phyloP scores from a whole-genome alignment of 140 eudicot species.

The Ambrosia hybrid region DNA sequence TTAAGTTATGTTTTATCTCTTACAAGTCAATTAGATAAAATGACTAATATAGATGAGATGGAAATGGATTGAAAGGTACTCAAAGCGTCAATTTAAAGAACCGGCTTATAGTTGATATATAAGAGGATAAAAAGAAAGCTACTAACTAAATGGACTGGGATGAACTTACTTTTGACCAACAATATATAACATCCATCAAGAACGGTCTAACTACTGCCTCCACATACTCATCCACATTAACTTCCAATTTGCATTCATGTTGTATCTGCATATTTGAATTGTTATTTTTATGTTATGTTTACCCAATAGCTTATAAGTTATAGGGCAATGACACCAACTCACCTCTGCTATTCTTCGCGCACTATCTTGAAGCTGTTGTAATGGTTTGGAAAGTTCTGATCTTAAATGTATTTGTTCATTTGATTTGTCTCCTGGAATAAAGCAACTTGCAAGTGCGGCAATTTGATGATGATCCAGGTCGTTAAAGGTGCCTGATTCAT shows the following conservation, averaged over 20 bases:
- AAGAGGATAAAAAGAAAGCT: no score
- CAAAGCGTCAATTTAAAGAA: background rate
- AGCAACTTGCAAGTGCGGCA: constrained; percentile 97
- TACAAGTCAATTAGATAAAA: background rate
- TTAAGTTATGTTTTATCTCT: no score
- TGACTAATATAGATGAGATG: background rate
- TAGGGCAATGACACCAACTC: background rate
- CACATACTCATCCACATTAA: constrained; percentile 92
- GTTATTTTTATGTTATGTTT: background rate
- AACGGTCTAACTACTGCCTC: constrained; percentile 87
- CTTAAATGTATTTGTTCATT: constrained; percentile 83
- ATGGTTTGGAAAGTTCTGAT: constrained; percentile 86
- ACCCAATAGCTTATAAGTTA: background rate
- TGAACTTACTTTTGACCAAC: constrained; percentile 3
- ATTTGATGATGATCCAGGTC: constrained; percentile 98
- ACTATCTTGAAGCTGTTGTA: constrained; percentile 97
- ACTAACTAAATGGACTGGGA: background rate
- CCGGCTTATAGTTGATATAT: background rate
- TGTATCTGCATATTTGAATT: constrained; percentile 62
- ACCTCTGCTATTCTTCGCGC: constrained; percentile 97
- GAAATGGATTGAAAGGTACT: background rate
- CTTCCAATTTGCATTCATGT: constrained; percentile 93
- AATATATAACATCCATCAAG: constrained; percentile 64
- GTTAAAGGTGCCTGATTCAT: constrained; percentile 76
- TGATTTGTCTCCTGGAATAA: constrained; percentile 90